Base-by-base conservation (phyloP, 495 filamentous ascomycete genomes). In the Penicillium roqueforti region DNA sequence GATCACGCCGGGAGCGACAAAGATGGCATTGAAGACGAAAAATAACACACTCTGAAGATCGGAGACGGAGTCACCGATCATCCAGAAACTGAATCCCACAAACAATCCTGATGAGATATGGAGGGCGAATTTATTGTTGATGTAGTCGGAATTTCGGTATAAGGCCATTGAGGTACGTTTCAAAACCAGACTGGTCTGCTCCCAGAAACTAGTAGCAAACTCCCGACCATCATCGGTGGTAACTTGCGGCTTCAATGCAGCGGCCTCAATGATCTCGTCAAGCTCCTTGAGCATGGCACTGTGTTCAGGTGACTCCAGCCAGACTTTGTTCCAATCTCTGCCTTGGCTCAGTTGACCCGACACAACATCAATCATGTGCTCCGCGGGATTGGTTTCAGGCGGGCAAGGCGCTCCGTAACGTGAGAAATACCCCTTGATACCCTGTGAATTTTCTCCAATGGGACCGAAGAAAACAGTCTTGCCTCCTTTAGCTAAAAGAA, bases 301-400 rank as follows among this genome's bases (percentile, higher is more conserved):
- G 22, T 72, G 65, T 37, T 85, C 76, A 3, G 77, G 61, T 6
- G 82, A 85, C 25, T 80, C 78, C 16, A 74, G 66, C 85, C 85
- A 88, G 57, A 84, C 75, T 31, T 84, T 70, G 60, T 79, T 75
- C 85, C 86, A 87, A 57, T 86, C 76, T 19, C 75, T 63, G 29
- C 64, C 65, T 26, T 72, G 66, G 20, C 66, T 69, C 10, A 71
- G 53, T 25, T 63, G 51, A 10, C 71, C 68, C 3, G 70, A 64
- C 48, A 91, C 92, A 48, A 88, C 87, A 58, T 95, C 89, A 36
- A 96, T 78, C 88, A 96, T 95, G 81, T 88, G 92, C 64, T 97
- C 92, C 8, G 92, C 92, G 18, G 90, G 90, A 47, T 79, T 97
- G 13, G 86, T 84, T 11, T 86, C 81, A 5, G 73, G 56, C 3